phyloP scores from a whole-genome alignment of 2,329 filamentous ascomycete species.

The Gnomoniopsis sp. region DNA sequence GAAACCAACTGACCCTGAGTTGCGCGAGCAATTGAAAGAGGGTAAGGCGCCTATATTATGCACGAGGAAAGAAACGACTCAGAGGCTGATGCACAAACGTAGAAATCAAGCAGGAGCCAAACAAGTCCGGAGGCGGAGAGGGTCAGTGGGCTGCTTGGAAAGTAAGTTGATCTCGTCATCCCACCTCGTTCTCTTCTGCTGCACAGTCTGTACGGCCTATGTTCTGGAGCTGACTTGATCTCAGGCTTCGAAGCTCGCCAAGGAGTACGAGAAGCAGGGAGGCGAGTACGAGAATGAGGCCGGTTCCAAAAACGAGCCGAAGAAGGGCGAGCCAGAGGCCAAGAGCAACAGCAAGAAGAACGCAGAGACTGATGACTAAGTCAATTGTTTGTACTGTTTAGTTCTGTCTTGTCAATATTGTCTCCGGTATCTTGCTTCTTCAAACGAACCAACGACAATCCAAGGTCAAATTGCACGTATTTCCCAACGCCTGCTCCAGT shows the following conservation, averaged over 20 bases:
- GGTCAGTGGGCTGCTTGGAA: slow-evolving; percentile 38
- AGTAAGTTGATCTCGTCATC: slow-evolving; percentile 19
- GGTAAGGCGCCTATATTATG: slow-evolving; percentile 21
- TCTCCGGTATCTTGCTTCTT: not conserved
- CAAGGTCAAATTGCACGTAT: not conserved
- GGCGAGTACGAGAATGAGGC: slow-evolving; percentile 38
- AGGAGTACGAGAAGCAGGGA: slow-evolving; percentile 40
- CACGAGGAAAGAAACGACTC: not conserved
- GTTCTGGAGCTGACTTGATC: not conserved
- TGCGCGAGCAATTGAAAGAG: slow-evolving; percentile 37
- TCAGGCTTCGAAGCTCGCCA: slow-evolving; percentile 34
- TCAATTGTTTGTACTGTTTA: not conserved
- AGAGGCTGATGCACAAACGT: not conserved
- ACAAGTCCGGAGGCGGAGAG: slow-evolving; percentile 37
- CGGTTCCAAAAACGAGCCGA: slow-evolving; percentile 35
- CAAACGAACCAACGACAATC: not conserved
- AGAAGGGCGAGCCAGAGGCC: slow-evolving; percentile 13
- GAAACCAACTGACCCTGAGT: slow-evolving; percentile 37
- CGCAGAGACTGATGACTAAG: slow-evolving; percentile 16
- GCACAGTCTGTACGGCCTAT: slow-evolving; percentile 4
- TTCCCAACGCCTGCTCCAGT: not conserved
- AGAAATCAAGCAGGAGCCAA: slow-evolving; percentile 40
- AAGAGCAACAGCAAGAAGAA: slow-evolving; percentile 18
- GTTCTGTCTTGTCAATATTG: not conserved
- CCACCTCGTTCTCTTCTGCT: not conserved